Base-by-base conservation (phyloP, 2,329 filamentous ascomycete genomes). In the Alternaria tenuissima region DNA sequence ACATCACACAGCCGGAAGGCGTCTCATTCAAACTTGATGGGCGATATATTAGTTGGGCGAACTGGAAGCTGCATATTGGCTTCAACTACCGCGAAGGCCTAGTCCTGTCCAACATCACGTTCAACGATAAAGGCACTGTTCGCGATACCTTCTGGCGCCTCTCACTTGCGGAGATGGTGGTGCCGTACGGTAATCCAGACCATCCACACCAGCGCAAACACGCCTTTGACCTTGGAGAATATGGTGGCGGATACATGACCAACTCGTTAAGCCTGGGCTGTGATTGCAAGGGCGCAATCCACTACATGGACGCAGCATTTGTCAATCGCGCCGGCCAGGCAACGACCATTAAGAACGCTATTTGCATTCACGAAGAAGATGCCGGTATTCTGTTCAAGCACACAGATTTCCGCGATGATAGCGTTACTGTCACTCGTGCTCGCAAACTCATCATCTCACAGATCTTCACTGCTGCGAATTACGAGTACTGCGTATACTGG, bases 41-140 rank as follows among this genome's bases (percentile, higher is more conserved):
- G 1, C 83, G 92, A 11, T 87, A 87, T 46, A 85, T 97, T 52
- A 87, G 88, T 66, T 97, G 94, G 94, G 93, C 96, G 78, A 96
- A 96, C 75, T 97, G 93, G 91, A 94, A 87, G 71, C 87, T 97
- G 66, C 94, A 97, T 77, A 87, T 97, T 60, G 94, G 94, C 24
- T 97, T 97, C 86, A 97, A 96, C 83, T 95, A 97, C 81, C 87
- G 92, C 26, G 94, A 97, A 80, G 94, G 94, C 22, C 90, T 97
- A 68, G 91, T 97, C 2, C 83, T 97, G 7, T 95, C 91, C 79
- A 93, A 97, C 80, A 93, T 97, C 75, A 91, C 89, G 3, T 96
- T 91, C 81, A 94, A 93, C 69, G 94, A 97, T 80, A 91, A 92
- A 78, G 83, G 92, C 46, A 89, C 82, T 43, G 83, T 89, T 34